Conservation (phyloP, 164 flowering plant genomes). For the Aristolochia fimbriata region DNA sequence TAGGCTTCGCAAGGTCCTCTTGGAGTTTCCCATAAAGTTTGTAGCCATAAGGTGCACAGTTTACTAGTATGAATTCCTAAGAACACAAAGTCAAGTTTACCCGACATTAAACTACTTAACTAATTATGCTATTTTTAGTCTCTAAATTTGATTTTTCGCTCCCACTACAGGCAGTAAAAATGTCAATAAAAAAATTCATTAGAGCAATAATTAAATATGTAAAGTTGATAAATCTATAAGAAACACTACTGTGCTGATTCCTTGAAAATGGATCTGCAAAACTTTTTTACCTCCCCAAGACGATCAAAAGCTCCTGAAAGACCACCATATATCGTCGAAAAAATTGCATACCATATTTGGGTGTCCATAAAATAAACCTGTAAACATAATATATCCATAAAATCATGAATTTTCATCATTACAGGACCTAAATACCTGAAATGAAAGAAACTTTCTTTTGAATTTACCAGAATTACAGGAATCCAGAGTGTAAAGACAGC, state of each 20-base stretch:
- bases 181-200: no score
- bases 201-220: no score
- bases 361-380: conserved; percentile 98
- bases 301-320: conserved; percentile 84
- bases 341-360: conserved; percentile 94
- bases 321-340: conserved; percentile 86
- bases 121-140: no score
- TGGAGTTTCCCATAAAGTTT: no score
- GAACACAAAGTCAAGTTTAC: no score
- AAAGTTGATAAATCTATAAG: background rate
- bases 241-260: background rate
- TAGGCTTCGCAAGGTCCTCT: no score
- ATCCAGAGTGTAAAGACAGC: conserved; percentile 83
- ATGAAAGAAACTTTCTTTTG: conserved; percentile 1
- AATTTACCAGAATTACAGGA: conserved; percentile 68
- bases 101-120: no score
- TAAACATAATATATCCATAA: conserved; percentile 6
- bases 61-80: no score
- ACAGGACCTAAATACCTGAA: conserved; percentile 3
- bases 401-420: background rate
- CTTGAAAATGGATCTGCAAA: background rate
- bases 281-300: conserved; percentile 69
- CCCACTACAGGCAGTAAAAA: no score
- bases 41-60: no score
- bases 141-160: no score